Conservation (phyloP, 208 protist species). For the Trypanosoma mega region DNA sequence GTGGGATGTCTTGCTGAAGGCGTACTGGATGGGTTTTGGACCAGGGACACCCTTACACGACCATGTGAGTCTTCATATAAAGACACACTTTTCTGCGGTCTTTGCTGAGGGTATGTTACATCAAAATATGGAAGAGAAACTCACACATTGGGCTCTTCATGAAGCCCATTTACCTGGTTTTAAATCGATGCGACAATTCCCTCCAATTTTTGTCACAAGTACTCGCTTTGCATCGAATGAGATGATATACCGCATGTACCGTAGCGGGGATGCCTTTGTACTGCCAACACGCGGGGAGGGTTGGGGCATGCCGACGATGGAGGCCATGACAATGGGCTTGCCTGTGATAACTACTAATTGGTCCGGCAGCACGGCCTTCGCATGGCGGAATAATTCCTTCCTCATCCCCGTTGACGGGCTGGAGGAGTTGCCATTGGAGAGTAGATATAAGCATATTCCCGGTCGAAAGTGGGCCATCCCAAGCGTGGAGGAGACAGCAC, state of each 20-base stretch:
- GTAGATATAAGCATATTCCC: conserved; percentile 21
- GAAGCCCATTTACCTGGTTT: conserved; percentile 18
- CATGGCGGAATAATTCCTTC: conserved; percentile 33
- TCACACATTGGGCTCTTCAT: conserved; percentile 3
- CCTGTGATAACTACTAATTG: conserved; percentile 50
- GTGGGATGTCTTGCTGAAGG: conserved; percentile 54
- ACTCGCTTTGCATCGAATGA: not conserved
- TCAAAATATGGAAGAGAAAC: not conserved
- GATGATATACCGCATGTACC: conserved; percentile 66
- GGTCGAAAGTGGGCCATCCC: conserved; percentile 36
- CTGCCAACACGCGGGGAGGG: conserved; percentile 77
- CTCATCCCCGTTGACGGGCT: conserved; percentile 49
- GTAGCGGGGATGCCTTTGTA: conserved; percentile 78
- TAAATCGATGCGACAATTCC: conserved; percentile 22
- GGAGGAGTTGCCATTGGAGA: conserved; percentile 26
- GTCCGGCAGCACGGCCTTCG: conserved; percentile 34
- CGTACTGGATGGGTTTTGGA: conserved; percentile 51
- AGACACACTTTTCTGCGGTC: not conserved
- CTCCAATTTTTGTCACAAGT: conserved; percentile 35
- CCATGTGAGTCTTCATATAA: conserved; percentile 12
- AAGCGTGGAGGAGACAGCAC: conserved; percentile 25
- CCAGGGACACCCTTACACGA: conserved; percentile 8
- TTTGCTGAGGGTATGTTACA: not conserved
- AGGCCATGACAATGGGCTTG: conserved; percentile 65
- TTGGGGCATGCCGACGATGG: conserved; percentile 49